Percentiles rank a stretch among this genome's conserved stretches.
These are phyloP conservation scores for Gracilaria gracilis DNA, from an alignment of 23 red algal species.

Conservation along the genomic window DNA sequence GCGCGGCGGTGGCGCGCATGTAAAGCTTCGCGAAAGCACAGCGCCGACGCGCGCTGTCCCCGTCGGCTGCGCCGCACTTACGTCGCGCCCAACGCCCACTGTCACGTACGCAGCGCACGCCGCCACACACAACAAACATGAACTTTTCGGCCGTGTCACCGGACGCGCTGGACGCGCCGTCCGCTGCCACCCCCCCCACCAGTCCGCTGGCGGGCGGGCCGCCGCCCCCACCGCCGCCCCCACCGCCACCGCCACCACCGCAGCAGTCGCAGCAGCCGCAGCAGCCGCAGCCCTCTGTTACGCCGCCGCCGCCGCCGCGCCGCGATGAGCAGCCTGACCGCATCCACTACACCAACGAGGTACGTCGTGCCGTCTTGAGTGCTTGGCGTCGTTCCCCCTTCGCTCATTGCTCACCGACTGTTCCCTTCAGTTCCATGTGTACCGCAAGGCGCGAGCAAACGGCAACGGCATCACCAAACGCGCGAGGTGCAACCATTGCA, in stretches of 20 bases:
- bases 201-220: not conserved
- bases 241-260: not conserved
- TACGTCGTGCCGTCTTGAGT: too few species aligned
- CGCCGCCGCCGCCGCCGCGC: not conserved
- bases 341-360: conserved; percentile 69
- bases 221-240: not conserved
- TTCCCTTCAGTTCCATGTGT: conserved; percentile 44
- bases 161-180: conserved; percentile 2
- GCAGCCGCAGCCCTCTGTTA: not conserved
- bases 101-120: not conserved
- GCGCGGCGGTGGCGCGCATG: too few species aligned
- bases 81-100: not conserved
- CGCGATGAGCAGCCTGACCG: conserved; percentile 22
- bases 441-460: conserved; percentile 50
- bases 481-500: conserved; percentile 60
- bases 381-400: not conserved
- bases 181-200: not conserved
- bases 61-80: too few species aligned
- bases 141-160: conserved; percentile 29
- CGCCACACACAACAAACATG: not conserved
- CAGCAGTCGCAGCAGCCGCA: not conserved
- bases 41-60: too few species aligned
- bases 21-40: too few species aligned
- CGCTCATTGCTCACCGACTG: not conserved
- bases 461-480: conserved; percentile 62